These are phyloP conservation scores for Rhizopus stolonifer DNA, from an alignment of 371 early-diverging fungal species.

Conservation along the genomic window DNA sequence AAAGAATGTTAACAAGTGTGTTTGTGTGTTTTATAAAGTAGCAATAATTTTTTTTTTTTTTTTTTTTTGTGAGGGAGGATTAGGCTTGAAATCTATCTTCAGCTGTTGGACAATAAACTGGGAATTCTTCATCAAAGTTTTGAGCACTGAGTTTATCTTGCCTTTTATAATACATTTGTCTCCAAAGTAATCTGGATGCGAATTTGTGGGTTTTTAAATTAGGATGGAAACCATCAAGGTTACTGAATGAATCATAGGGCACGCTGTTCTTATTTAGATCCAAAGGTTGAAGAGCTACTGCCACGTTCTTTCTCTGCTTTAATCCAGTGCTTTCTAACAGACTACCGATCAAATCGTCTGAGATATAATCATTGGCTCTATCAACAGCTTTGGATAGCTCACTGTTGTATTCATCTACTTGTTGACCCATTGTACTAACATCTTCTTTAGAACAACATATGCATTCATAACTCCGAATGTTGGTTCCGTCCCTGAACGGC, in stretches of 20 bases:
- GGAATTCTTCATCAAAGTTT: slow-evolving; percentile 10
- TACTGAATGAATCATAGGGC: slow-evolving; percentile 26
- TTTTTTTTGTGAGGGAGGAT: no score
- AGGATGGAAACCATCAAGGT: slow-evolving; percentile 40
- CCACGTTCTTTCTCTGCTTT: slow-evolving; percentile 6
- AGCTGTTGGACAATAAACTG: slow-evolving; percentile 27
- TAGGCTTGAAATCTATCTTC: slow-evolving; percentile 20
- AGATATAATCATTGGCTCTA: neutral
- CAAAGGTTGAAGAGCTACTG: slow-evolving; percentile 32
- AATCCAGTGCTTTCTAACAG: neutral
- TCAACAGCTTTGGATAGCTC: neutral
- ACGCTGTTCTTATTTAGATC: slow-evolving; percentile 8
- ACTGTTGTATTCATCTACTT: slow-evolving; percentile 3
- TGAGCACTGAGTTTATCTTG: neutral
- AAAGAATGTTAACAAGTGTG: no score
- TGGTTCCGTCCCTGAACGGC: slow-evolving; percentile 17
- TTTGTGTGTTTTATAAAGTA: no score
- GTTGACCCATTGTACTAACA: neutral
- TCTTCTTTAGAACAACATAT: slow-evolving; percentile 24
- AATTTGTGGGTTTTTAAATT: slow-evolving; percentile 25
- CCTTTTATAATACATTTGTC: slow-evolving; percentile 15
- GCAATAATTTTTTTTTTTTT: no score
- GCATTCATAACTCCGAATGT: slow-evolving; percentile 31
- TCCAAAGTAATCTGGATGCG: slow-evolving; percentile 25
- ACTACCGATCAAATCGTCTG: neutral